Evolutionary conservation across 2,329 filamentous ascomycete genomes (phyloP).

Genomic region (Colletotrichum sansevieriae): DNA sequence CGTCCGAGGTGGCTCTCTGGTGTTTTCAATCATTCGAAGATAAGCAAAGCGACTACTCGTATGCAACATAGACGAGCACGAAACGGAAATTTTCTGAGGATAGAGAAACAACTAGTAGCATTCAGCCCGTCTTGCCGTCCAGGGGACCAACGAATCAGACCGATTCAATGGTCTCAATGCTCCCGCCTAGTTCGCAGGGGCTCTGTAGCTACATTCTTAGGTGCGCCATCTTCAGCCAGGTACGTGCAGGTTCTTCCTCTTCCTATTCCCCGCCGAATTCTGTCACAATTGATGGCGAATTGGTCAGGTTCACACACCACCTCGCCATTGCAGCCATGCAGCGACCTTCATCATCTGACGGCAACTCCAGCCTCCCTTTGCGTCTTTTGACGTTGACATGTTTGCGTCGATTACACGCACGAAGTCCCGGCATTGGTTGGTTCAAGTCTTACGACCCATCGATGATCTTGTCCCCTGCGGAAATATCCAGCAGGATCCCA

Average conservation of each 20-base stretch:
- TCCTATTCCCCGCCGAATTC: conserved; percentile 20
- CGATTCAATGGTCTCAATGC: not conserved
- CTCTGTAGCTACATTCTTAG: conserved; percentile 9
- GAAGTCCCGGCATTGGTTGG: conserved; percentile 32
- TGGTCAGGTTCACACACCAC: conserved; percentile 35
- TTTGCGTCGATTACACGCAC: conserved; percentile 18
- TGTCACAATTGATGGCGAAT: conserved; percentile 34
- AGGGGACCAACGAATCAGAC: conserved; percentile 11
- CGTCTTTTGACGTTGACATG: conserved; percentile 1
- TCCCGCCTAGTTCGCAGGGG: conserved; percentile 18
- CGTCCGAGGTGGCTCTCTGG: conserved; percentile 22
- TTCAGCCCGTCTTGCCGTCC: conserved; percentile 2
- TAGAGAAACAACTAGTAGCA: not conserved
- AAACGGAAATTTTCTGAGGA: not conserved
- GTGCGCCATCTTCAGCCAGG: conserved; percentile 39
- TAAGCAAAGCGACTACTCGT: not conserved
- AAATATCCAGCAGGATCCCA: conserved; percentile 27
- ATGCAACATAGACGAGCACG: conserved; percentile 19
- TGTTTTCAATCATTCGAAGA: conserved; percentile 1
- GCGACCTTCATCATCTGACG: conserved; percentile 38
- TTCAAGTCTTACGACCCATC: conserved; percentile 21
- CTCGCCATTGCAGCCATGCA: conserved; percentile 26
- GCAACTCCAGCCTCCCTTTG: conserved; percentile 5
- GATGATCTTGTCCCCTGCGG: conserved; percentile 35
- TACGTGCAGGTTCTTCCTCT: conserved; percentile 7